Evolutionary conservation across 495 filamentous ascomycete species (phyloP).

Genomic region (Trichoderma asperelloides): DNA sequence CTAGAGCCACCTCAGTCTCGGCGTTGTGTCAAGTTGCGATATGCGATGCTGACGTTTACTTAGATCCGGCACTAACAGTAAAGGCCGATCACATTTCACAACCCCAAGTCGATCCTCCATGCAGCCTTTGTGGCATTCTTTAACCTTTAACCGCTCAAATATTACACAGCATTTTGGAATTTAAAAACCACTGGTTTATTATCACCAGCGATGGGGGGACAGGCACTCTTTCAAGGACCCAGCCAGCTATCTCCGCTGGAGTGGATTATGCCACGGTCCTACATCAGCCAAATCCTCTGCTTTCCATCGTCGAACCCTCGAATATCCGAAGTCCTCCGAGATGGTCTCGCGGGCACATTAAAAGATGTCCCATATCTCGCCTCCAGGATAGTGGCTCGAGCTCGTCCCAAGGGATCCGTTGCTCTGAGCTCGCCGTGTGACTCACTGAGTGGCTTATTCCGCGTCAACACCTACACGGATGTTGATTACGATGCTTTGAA

Average conservation of each 20-base stretch:
- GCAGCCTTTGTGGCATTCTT: too few species aligned
- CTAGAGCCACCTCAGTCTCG: too few species aligned
- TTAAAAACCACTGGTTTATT: neutral
- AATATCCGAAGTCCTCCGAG: conserved; percentile 12
- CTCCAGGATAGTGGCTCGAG: conserved; percentile 15
- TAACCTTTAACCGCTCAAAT: too few species aligned
- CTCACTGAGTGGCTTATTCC: conserved; percentile 17
- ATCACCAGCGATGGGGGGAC: neutral
- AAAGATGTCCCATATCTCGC: conserved; percentile 21
- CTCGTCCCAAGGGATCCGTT: conserved; percentile 12
- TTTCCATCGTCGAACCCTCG: conserved; percentile 17
- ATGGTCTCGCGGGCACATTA: conserved; percentile 14
- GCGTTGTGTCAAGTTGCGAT: too few species aligned
- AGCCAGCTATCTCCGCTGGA: conserved; percentile 14
- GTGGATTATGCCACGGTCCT: conserved; percentile 20
- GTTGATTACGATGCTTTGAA: conserved; percentile 18
- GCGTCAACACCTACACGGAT: conserved; percentile 11
- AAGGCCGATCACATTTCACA: too few species aligned
- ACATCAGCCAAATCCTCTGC: conserved; percentile 20
- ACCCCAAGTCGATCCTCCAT: too few species aligned
- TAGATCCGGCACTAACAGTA: too few species aligned
- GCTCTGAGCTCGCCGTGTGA: conserved; percentile 15
- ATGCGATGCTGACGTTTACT: too few species aligned
- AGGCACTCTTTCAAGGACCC: neutral
- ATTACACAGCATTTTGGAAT: neutral